Evolutionary conservation across 169 alveolate genomes (phyloP).

Genomic region (Plasmodium inui): DNA sequence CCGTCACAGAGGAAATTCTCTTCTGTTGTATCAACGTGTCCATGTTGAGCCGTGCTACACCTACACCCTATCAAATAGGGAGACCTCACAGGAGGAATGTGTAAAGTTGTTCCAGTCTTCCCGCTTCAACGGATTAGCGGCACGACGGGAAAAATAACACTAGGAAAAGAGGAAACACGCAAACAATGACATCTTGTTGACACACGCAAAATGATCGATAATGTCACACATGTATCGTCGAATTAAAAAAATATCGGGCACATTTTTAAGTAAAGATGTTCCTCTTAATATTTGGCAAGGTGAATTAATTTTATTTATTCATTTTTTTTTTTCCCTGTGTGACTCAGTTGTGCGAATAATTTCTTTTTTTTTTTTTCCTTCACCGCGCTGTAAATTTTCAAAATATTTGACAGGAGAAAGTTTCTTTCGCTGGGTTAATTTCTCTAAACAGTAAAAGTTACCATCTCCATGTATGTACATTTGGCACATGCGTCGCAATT

Average conservation of each 20-base stretch:
- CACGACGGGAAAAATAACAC: background rate
- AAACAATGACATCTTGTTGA: background rate
- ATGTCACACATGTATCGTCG: background rate
- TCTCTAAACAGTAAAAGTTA: background rate
- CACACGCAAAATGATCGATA: background rate
- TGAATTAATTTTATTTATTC: background rate
- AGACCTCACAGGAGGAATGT: background rate
- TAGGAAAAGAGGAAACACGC: background rate
- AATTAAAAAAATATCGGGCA: background rate
- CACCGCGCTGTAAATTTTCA: background rate
- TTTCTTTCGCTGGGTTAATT: background rate
- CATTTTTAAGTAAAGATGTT: background rate
- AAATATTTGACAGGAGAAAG: background rate
- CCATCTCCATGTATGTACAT: background rate
- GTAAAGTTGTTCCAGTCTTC: background rate
- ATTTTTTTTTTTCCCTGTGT: background rate
- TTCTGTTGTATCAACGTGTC: background rate
- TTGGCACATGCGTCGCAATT: background rate
- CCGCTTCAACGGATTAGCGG: background rate
- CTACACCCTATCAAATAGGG: background rate
- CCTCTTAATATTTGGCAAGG: constrained; percentile 4
- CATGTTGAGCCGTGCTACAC: background rate
- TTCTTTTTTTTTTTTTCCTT: background rate
- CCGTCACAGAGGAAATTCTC: background rate
- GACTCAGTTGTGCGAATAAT: background rate